Percentiles rank a stretch among this genome's conserved stretches.
phyloP scores from a whole-genome alignment of 78 protist species.

The Dictyostelium intermedium region DNA sequence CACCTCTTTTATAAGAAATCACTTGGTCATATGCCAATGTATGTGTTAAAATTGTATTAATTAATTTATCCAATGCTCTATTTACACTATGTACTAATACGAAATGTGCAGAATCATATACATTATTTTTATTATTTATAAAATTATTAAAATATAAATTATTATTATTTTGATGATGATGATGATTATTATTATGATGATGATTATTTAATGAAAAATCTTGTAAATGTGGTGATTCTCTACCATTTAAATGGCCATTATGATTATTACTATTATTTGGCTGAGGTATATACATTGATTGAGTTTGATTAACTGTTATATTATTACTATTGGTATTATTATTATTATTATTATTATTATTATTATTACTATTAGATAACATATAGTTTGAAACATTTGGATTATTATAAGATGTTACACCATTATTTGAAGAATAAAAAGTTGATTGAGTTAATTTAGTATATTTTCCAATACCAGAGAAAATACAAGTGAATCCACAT shows the following conservation, averaged over 20 bases:
- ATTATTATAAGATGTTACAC: background rate
- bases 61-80: constrained; percentile 24
- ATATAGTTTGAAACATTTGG: background rate
- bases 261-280: background rate
- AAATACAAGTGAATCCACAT: background rate
- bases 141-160: background rate
- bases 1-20: constrained; percentile 51
- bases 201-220: background rate
- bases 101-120: constrained; percentile 25
- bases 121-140: background rate
- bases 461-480: constrained; percentile 49
- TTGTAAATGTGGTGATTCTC: background rate
- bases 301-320: background rate
- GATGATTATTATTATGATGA: background rate
- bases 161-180: background rate
- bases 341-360: background rate
- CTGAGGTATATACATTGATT: background rate
- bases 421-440: background rate
- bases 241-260: background rate
- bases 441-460: background rate
- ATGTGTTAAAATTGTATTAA: constrained; percentile 19
- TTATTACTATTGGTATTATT: background rate
- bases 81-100: constrained; percentile 17
- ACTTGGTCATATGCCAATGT: constrained; percentile 38
- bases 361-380: background rate